phyloP scores from a whole-genome alignment of 2,329 filamentous ascomycete species.

The Colletotrichum somersetense region DNA sequence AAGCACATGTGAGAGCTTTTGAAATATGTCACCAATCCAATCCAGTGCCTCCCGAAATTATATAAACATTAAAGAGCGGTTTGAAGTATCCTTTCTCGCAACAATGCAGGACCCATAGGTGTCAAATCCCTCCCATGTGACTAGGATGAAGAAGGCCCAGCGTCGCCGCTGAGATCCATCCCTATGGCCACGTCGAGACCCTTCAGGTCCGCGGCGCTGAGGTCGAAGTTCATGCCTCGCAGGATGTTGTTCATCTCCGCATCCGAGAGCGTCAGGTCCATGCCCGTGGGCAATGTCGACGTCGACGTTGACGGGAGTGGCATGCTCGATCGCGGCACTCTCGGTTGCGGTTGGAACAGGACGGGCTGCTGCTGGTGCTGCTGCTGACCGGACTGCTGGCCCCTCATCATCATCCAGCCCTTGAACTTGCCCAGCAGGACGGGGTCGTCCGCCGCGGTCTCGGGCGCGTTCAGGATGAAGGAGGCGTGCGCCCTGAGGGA shows the following conservation, averaged over 20 bases:
- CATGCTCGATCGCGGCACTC: constrained; percentile 27
- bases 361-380: constrained; percentile 17
- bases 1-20: neutral
- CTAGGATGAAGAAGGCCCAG: constrained; percentile 11
- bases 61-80: no score
- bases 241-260: constrained; percentile 57
- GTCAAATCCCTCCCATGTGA: neutral
- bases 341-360: constrained; percentile 1
- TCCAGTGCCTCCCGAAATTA: neutral
- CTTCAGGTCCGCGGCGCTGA: constrained; percentile 46
- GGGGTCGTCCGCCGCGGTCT: constrained; percentile 67
- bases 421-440: constrained; percentile 68
- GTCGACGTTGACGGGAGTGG: constrained; percentile 28
- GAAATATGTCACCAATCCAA: neutral
- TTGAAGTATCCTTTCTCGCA: neutral
- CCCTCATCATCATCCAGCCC: constrained; percentile 54
- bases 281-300: constrained; percentile 45
- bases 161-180: constrained; percentile 29
- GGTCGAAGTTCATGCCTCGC: constrained; percentile 59
- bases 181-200: constrained; percentile 38
- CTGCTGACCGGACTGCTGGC: constrained; percentile 17
- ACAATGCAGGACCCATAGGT: neutral
- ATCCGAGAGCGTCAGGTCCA: constrained; percentile 54
- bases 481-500: constrained; percentile 61
- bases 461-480: constrained; percentile 59